Conservation (phyloP, 176 grass and related monocot genomes). For the Tillandsia fasciculata region DNA sequence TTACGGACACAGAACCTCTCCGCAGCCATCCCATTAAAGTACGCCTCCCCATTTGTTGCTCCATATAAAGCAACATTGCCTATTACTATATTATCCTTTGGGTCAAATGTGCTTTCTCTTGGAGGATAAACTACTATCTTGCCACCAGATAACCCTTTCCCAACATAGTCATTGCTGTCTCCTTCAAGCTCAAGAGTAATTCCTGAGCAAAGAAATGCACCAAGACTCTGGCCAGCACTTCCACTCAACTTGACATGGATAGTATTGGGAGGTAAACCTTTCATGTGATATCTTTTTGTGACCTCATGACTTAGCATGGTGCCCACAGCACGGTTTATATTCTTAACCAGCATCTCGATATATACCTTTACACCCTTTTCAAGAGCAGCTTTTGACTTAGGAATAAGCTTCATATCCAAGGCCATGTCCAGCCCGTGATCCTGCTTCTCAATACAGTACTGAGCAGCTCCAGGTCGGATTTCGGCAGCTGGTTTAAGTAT, state of each 20-base stretch:
- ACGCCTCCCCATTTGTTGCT: constrained; percentile 85
- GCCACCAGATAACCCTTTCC: constrained; percentile 94
- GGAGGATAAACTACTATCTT: constrained; percentile 94
- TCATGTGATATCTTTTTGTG: constrained; percentile 77
- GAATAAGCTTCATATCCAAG: constrained; percentile 77
- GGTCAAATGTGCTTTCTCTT: constrained; percentile 58
- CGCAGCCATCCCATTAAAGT: constrained; percentile 97
- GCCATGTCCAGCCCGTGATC: constrained; percentile 83
- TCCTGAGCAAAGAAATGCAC: constrained; percentile 85
- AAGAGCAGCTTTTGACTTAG: constrained; percentile 50
- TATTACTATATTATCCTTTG: constrained; percentile 94
- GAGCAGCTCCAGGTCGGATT: constrained; percentile 61
- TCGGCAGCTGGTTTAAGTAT: constrained; percentile 79
- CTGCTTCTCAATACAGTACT: constrained; percentile 92
- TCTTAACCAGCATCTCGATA: constrained; percentile 63
- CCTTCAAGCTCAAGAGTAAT: constrained; percentile 97
- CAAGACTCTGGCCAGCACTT: constrained; percentile 90
- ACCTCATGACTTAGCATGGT: constrained; percentile 96
- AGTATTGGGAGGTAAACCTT: constrained; percentile 56
- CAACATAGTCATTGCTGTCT: constrained; percentile 97
- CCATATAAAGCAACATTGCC: constrained; percentile 98
- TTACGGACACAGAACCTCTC: constrained; percentile 97
- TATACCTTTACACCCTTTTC: constrained; percentile 58
- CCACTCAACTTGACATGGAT: constrained; percentile 87
- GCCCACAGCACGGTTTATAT: constrained; percentile 76